Evolutionary conservation across 495 filamentous ascomycete genomes (phyloP), one percentile per base, ranked within the genome.

Genomic region (Friedmanniomyces endolithicus): DNA sequence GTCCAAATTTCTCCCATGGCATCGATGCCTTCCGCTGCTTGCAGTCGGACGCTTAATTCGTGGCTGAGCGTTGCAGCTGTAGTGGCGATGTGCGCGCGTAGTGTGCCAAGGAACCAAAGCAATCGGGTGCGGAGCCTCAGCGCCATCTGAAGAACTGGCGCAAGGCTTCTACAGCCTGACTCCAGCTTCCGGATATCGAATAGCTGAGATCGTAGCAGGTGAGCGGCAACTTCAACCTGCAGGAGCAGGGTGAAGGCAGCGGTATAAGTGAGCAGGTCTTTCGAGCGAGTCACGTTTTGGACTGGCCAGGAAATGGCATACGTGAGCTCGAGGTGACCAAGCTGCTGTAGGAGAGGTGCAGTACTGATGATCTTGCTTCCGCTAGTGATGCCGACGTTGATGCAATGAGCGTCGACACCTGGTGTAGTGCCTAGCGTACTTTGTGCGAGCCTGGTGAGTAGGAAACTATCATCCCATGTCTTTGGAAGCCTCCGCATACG

Each of bases 391-490:
- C 73, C 68, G 24, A 96, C 65, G 14, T 78, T 76, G 41, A 52
- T 19, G 14, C 19, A 39, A 11, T 83, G 76, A 0, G 71, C 59
- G 41, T 87, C 79, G 4, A 86, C 69, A 20, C 68, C 68, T 1
- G 63, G 51, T 11, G 74, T 55, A 0, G 63, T 56, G 35, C 75
- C 74, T 64, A 88, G 88, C 4, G 83, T 78, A 33, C 76, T 78
- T 52, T 86, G 86, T 4, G 83, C 80, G 8, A 90, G 68, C 61
- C 92, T 88, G 2, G 86, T 94, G 31, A 95, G 72, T 4, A 85
- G 72, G 63, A 88, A 94, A 20, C 81, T 77, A 68, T 97, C 88
- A 55, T 82, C 82, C 90, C 90, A 96, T 23, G 74, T 75, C 17
- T 65, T 62, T 47, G 76, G 78, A 7, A 82, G 68, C 19, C 73